Conservation (phyloP, 2,329 filamentous ascomycete species). For the Fusarium lyarnte region DNA sequence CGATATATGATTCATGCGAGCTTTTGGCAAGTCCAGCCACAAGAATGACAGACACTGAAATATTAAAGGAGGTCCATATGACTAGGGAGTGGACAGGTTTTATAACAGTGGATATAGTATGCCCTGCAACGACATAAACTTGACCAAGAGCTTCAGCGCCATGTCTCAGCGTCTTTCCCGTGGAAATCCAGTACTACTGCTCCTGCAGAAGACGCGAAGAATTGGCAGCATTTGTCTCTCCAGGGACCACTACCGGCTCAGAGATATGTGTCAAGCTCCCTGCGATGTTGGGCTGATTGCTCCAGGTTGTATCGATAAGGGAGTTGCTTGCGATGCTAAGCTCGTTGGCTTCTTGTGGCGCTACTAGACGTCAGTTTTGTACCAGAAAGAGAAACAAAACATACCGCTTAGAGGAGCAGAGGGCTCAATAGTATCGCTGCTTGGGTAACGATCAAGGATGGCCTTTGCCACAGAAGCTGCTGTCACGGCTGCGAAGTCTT, state of each 20-base stretch:
- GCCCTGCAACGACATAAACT: no score
- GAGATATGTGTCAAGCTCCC: not conserved
- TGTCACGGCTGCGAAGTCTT: slow-evolving; percentile 3
- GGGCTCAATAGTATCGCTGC: not conserved
- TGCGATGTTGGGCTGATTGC: not conserved
- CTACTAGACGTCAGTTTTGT: not conserved
- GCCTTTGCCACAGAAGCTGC: slow-evolving; percentile 1
- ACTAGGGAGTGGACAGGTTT: no score
- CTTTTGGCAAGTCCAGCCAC: no score
- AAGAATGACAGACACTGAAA: no score
- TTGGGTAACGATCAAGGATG: not conserved
- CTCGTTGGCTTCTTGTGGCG: not conserved
- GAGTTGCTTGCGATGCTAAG: not conserved
- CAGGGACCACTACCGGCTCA: not conserved
- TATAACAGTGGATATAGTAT: no score
- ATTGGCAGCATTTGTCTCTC: not conserved
- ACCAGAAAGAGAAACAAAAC: not conserved
- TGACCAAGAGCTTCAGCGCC: no score
- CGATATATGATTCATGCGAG: no score
- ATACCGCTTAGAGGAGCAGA: not conserved
- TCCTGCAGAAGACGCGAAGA: not conserved
- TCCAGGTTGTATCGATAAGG: not conserved
- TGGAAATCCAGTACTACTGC: not conserved
- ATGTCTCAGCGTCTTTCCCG: no score
- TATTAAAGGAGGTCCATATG: no score